Evolutionary conservation across 345 rosid genomes (phyloP).

Genomic region (Brassica incana): DNA sequence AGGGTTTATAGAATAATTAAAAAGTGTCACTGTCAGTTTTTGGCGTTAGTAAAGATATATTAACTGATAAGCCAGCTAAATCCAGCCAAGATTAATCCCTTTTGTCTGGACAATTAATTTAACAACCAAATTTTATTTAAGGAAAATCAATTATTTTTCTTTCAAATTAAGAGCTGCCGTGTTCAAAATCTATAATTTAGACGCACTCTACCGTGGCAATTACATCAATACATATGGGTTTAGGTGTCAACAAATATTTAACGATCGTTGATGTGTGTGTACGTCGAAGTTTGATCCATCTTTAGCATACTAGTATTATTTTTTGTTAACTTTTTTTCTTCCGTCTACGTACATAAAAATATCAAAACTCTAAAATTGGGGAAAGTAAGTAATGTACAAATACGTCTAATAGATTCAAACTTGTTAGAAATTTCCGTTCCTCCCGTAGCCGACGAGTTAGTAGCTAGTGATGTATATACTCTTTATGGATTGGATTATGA

Average conservation of each 20-base stretch:
- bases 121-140: slow-evolving; percentile 11
- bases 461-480: not conserved
- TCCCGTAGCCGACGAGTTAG: not conserved
- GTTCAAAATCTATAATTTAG: not conserved
- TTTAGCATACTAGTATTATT: not conserved
- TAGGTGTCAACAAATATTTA: not conserved
- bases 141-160: not conserved
- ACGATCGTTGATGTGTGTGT: not conserved
- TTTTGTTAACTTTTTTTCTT: not conserved
- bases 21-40: slow-evolving; percentile 28
- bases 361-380: not conserved
- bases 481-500: not conserved
- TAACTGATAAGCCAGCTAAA: slow-evolving; percentile 58
- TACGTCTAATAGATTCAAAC: not conserved
- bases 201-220: not conserved
- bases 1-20: slow-evolving; percentile 9
- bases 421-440: not conserved
- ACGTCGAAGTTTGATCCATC: not conserved
- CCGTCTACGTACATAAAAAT: not conserved
- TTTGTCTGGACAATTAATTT: slow-evolving; percentile 28
- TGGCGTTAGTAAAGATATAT: slow-evolving; percentile 43
- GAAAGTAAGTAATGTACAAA: not conserved
- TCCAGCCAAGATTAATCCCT: slow-evolving; percentile 50
- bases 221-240: not conserved
- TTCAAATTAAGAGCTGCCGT: not conserved